phyloP scores from a whole-genome alignment of 139 green algal species.

The Tetraselmis chui region DNA sequence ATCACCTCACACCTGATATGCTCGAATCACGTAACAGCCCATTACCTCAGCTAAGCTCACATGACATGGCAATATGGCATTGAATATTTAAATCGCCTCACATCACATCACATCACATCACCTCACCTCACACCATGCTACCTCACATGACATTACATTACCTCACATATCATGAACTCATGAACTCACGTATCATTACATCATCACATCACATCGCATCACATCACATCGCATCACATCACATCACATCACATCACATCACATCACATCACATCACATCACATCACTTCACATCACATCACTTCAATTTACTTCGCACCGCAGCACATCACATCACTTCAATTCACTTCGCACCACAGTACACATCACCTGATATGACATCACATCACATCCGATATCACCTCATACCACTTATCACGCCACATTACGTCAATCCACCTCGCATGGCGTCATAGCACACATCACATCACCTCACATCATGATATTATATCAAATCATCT shows the following conservation, averaged over 20 bases:
- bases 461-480: constrained; percentile 4
- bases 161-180: too few relatives aligned
- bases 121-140: too few relatives aligned
- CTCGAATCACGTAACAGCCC: too few relatives aligned
- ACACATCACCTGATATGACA: constrained; percentile 5
- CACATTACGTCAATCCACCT: background rate
- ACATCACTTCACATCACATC: background rate
- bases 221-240: background rate
- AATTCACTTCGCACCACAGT: too few relatives aligned
- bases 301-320: background rate
- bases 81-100: too few relatives aligned
- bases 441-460: too few relatives aligned
- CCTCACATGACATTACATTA: background rate
- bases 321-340: background rate
- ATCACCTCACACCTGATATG: too few relatives aligned
- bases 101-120: too few relatives aligned
- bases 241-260: constrained; percentile 1
- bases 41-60: too few relatives aligned
- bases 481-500: background rate
- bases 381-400: constrained; percentile 5
- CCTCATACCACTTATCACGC: background rate
- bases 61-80: too few relatives aligned
- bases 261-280: constrained; percentile 1
- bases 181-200: too few relatives aligned
- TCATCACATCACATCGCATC: background rate